Percentiles rank a stretch among this genome's conserved stretches.
Conservation (phyloP, 163 green algal genomes). For the Scenedesmus sp. region DNA sequence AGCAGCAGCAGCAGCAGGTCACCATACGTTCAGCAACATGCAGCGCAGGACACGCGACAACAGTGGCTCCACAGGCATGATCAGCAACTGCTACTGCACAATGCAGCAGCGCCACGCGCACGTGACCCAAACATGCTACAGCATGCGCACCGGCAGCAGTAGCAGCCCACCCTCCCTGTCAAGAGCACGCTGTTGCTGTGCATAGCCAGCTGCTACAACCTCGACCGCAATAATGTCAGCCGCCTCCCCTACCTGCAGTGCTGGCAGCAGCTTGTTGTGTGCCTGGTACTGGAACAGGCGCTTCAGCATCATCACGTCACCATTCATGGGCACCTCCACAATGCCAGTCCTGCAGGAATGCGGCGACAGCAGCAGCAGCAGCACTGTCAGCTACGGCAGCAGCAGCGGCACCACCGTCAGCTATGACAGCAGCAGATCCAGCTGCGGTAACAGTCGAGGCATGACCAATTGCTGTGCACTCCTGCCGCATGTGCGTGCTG, state of each 20-base stretch:
- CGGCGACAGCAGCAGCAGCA: too few relatives aligned
- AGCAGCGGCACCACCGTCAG: neutral
- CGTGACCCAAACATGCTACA: too few relatives aligned
- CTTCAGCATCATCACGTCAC: conserved; percentile 51
- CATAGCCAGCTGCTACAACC: neutral
- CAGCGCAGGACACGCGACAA: neutral
- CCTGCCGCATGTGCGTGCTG: too few relatives aligned
- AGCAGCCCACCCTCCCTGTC: too few relatives aligned
- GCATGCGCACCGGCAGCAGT: too few relatives aligned
- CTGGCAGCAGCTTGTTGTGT: conserved; percentile 56
- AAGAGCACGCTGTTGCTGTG: neutral
- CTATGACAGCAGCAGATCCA: neutral
- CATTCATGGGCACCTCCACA: conserved; percentile 34
- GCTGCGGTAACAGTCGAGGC: neutral
- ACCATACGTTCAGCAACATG: neutral
- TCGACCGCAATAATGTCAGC: neutral
- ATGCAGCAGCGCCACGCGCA: too few relatives aligned
- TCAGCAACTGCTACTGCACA: neutral
- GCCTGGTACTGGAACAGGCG: conserved; percentile 52
- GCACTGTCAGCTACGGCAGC: neutral
- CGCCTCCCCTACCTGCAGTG: conserved; percentile 32
- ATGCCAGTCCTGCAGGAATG: conserved; percentile 38
- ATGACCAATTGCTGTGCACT: neutral
- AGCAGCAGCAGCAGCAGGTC: neutral
- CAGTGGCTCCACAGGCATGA: neutral